Evolutionary conservation across 305 asterid genomes (phyloP).

Genomic region (Nicotiana rustica): DNA sequence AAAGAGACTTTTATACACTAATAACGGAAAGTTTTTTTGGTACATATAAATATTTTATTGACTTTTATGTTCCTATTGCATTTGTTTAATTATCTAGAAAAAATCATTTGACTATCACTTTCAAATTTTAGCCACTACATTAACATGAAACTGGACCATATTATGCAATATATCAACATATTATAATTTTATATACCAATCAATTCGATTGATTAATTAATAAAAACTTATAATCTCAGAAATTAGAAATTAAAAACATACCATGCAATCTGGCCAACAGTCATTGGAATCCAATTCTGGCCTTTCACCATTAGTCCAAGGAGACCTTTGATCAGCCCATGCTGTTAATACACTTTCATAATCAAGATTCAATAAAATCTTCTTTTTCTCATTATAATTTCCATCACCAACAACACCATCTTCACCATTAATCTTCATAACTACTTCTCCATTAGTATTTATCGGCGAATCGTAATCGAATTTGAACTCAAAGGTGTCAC

Average conservation of each 20-base stretch:
- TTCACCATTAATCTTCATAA: conserved; percentile 30
- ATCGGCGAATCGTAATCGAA: conserved; percentile 58
- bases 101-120: no score
- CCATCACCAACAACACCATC: conserved; percentile 39
- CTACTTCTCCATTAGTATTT: conserved; percentile 33
- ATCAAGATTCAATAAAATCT: conserved; percentile 59
- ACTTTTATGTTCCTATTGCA: no score
- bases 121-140: no score
- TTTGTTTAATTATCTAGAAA: no score
- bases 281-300: conserved; percentile 57
- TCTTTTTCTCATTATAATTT: conserved; percentile 39
- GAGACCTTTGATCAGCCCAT: conserved; percentile 63
- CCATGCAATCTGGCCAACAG: conserved; percentile 73
- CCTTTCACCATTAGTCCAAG: conserved; percentile 67
- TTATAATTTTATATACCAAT: background rate
- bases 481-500: conserved; percentile 60
- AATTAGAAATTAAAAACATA: conserved; percentile 37
- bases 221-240: background rate
- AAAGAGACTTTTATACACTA: no score
- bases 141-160: background rate
- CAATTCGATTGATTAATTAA: background rate
- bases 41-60: no score
- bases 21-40: no score
- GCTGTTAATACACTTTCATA: conserved; percentile 52
- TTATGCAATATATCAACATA: background rate